A percentile compares a stretch with the other conserved stretches of the same genome.
These are phyloP conservation scores for Ophiostoma ips DNA, from an alignment of 2,329 filamentous ascomycete species.

Conservation along the genomic window DNA sequence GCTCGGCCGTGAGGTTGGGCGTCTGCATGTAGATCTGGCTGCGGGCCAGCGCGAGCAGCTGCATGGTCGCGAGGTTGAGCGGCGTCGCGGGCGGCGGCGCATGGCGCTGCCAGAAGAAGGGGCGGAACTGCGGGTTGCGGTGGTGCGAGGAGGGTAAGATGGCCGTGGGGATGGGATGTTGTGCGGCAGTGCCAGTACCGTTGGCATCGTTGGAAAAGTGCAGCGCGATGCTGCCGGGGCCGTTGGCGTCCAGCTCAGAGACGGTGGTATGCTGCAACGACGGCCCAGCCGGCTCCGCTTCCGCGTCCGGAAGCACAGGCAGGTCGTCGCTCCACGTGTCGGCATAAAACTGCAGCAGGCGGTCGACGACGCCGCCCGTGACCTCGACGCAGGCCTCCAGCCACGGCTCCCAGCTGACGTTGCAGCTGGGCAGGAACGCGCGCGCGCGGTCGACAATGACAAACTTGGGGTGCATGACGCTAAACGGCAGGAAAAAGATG, in stretches of 20 bases:
- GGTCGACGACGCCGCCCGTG: constrained; percentile 43
- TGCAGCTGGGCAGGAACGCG: constrained; percentile 65
- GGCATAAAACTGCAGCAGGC: constrained; percentile 53
- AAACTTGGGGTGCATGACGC: constrained; percentile 82
- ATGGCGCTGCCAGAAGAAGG: constrained; percentile 33
- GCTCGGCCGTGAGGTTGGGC: constrained; percentile 59
- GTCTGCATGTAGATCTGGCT: constrained; percentile 55
- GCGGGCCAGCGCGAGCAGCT: constrained; percentile 43
- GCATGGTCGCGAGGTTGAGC: constrained; percentile 51
- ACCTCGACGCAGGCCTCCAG: constrained; percentile 64
- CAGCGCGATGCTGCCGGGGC: constrained; percentile 11
- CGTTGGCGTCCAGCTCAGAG: constrained; percentile 8
- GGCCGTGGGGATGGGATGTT: constrained; percentile 32
- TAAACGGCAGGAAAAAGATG: constrained; percentile 65
- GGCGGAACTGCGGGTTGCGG: constrained; percentile 48
- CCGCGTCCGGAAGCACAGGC: not conserved
- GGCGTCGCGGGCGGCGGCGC: constrained; percentile 38
- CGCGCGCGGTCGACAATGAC: constrained; percentile 54
- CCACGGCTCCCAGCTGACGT: constrained; percentile 81
- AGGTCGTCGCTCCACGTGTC: constrained; percentile 46
- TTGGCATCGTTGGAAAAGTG: too few species aligned
- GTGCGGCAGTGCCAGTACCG: too few species aligned
- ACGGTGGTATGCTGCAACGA: not conserved
- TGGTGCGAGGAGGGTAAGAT: constrained; percentile 65
- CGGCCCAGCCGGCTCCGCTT: not conserved